Evolutionary conservation across 768 basidiomycete species (phyloP).

Genomic region (Naganishia kalamii): DNA sequence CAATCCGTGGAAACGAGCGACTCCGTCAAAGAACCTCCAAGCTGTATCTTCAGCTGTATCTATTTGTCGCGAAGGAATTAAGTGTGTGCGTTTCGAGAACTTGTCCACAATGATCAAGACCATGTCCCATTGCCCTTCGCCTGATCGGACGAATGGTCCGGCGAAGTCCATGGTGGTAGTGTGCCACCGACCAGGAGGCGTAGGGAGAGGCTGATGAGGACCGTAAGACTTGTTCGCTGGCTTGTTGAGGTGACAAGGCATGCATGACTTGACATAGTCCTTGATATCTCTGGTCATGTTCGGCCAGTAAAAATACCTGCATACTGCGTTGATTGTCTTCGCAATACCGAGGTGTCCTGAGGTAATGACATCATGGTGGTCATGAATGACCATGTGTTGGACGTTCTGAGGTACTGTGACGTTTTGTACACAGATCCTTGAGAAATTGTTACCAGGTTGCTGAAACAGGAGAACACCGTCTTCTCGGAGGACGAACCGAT

Average conservation of each 20-base stretch:
- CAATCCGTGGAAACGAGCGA: conserved; percentile 37
- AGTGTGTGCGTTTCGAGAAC: conserved; percentile 48
- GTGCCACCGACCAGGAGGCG: conserved; percentile 14
- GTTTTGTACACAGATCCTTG: no score
- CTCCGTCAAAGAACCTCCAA: background rate
- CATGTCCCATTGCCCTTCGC: background rate
- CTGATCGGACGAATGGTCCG: background rate
- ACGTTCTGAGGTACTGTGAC: no score
- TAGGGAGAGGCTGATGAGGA: background rate
- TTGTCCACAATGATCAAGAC: conserved; percentile 40
- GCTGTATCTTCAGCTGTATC: conserved; percentile 40
- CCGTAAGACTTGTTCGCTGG: background rate
- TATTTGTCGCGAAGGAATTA: conserved; percentile 46
- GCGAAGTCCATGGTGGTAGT: conserved; percentile 17
- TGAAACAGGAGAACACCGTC: no score
- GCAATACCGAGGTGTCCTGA: no score
- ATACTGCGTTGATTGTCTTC: background rate
- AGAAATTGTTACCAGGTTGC: no score
- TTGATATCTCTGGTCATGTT: background rate
- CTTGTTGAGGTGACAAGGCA: background rate
- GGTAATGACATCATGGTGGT: no score
- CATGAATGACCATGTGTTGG: no score
- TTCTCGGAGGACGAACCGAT: no score
- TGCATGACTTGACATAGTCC: background rate
- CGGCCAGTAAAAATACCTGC: conserved; percentile 6